Conservation (phyloP, 768 basidiomycete species). For the Boletus insuetus region DNA sequence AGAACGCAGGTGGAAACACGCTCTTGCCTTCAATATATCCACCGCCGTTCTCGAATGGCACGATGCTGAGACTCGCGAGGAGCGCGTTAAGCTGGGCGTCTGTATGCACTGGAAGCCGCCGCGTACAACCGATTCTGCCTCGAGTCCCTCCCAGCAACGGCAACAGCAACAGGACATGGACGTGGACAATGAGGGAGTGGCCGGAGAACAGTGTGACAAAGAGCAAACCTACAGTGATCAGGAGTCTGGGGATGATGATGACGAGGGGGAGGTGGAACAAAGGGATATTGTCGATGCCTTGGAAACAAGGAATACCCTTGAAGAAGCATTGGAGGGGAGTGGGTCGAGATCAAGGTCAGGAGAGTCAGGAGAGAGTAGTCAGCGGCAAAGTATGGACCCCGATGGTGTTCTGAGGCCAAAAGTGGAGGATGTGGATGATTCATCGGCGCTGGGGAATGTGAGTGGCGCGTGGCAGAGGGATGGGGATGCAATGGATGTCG, state of each 20-base stretch:
- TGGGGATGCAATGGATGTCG: slow-evolving; percentile 36
- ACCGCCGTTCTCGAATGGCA: slow-evolving; percentile 89
- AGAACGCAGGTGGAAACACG: slow-evolving; percentile 90
- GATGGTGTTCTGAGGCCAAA: slow-evolving; percentile 41
- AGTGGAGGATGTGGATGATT: slow-evolving; percentile 57
- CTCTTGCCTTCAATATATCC: slow-evolving; percentile 78
- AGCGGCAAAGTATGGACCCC: slow-evolving; percentile 28
- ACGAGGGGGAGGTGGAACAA: slow-evolving; percentile 55
- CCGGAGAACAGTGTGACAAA: slow-evolving; percentile 21
- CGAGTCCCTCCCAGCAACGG: slow-evolving; percentile 29
- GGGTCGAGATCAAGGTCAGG: slow-evolving; percentile 28
- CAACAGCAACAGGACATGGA: slow-evolving; percentile 31
- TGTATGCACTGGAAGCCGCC: slow-evolving; percentile 63
- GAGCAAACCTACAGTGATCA: slow-evolving; percentile 27
- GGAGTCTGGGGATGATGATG: slow-evolving; percentile 56
- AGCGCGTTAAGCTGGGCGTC: slow-evolving; percentile 63
- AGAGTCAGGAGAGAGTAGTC: slow-evolving; percentile 36
- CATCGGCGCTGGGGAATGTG: slow-evolving; percentile 36
- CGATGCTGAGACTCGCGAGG: slow-evolving; percentile 59
- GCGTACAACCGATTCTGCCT: slow-evolving; percentile 25
- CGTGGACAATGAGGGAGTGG: slow-evolving; percentile 26
- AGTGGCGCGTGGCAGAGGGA: slow-evolving; percentile 19
- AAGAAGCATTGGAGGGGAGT: slow-evolving; percentile 53
- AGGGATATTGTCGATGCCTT: slow-evolving; percentile 57
- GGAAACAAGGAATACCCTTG: slow-evolving; percentile 50